Evolutionary conservation across 176 grass and related monocot species (phyloP).

Genomic region (Ananas comosus): DNA sequence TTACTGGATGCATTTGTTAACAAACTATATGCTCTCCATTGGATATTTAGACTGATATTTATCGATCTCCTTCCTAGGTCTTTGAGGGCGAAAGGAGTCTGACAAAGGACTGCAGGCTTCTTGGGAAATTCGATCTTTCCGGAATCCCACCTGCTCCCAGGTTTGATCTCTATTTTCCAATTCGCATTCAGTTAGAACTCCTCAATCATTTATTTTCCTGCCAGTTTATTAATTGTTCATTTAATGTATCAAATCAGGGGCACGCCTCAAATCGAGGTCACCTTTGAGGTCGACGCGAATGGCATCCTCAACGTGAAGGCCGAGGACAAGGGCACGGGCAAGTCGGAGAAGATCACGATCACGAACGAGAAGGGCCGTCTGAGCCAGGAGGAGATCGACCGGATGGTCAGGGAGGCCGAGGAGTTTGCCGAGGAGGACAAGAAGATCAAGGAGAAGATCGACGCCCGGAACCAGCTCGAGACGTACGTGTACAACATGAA

Average conservation of each 20-base stretch:
- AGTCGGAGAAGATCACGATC: constrained; percentile 52
- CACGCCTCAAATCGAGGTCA: constrained; percentile 48
- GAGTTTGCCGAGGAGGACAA: constrained; percentile 48
- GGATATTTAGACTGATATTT: constrained; percentile 1
- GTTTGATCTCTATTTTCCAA: constrained; percentile 5
- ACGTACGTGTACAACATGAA: constrained; percentile 57
- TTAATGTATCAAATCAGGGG: constrained; percentile 21
- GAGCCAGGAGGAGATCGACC: constrained; percentile 45
- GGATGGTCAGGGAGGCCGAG: constrained; percentile 42
- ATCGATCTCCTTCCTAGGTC: constrained; percentile 14
- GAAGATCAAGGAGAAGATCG: constrained; percentile 42
- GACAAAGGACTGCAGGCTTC: constrained; percentile 49
- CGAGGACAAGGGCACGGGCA: constrained; percentile 47
- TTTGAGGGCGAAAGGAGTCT: constrained; percentile 68
- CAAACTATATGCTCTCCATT: not conserved
- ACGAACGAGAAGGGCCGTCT: constrained; percentile 47
- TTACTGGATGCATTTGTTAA: not conserved
- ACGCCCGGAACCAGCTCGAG: constrained; percentile 41
- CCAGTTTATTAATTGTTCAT: not conserved
- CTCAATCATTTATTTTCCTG: not conserved
- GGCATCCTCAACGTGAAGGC: constrained; percentile 45
- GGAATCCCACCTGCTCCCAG: constrained; percentile 52
- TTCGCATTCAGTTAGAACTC: not conserved
- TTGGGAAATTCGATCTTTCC: constrained; percentile 52
- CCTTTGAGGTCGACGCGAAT: constrained; percentile 46